Evolutionary conservation across 805 yeast species (phyloP).

Genomic region (Hanseniaspora nectarophila): DNA sequence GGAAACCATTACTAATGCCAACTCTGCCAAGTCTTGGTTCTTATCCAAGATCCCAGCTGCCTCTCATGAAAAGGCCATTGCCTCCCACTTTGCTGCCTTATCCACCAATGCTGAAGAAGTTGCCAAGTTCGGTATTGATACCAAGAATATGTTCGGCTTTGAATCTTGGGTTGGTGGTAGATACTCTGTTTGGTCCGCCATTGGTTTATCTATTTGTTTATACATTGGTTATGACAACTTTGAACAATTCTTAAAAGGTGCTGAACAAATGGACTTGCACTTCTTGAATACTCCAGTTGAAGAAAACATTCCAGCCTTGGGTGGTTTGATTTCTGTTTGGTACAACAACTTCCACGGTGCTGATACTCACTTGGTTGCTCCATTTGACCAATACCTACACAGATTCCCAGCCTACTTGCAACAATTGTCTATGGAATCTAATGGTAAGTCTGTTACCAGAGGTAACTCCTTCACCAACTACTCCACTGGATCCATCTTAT

Average conservation of each 20-base stretch:
- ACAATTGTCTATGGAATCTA: slow-evolving; percentile 97
- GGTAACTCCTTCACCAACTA: slow-evolving; percentile 82
- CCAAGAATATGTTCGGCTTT: slow-evolving; percentile 96
- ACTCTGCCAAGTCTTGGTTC: slow-evolving; percentile 92
- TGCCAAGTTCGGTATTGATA: slow-evolving; percentile 89
- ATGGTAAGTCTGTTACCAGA: slow-evolving; percentile 95
- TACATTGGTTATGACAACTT: slow-evolving; percentile 94
- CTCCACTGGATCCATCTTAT: slow-evolving; percentile 89
- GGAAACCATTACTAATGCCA: slow-evolving; percentile 93
- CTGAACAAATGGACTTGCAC: slow-evolving; percentile 92
- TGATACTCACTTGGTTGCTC: slow-evolving; percentile 95
- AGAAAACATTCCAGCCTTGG: slow-evolving; percentile 82
- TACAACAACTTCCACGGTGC: slow-evolving; percentile 97
- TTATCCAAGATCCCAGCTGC: slow-evolving; percentile 51
- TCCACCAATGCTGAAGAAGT: slow-evolving; percentile 90
- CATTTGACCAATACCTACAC: slow-evolving; percentile 97
- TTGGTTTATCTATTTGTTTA: slow-evolving; percentile 88
- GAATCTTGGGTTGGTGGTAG: slow-evolving; percentile 99
- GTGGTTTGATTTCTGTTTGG: slow-evolving; percentile 93
- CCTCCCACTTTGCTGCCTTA: slow-evolving; percentile 94
- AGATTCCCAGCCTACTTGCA: slow-evolving; percentile 99
- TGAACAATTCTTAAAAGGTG: slow-evolving; percentile 86
- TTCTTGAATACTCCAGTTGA: slow-evolving; percentile 74
- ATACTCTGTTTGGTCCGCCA: slow-evolving; percentile 99
- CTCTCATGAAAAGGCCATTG: slow-evolving; percentile 43